These are phyloP conservation scores for Verticillium tricorpus DNA, from an alignment of 2,329 filamentous ascomycete genomes.

Conservation along the genomic window DNA sequence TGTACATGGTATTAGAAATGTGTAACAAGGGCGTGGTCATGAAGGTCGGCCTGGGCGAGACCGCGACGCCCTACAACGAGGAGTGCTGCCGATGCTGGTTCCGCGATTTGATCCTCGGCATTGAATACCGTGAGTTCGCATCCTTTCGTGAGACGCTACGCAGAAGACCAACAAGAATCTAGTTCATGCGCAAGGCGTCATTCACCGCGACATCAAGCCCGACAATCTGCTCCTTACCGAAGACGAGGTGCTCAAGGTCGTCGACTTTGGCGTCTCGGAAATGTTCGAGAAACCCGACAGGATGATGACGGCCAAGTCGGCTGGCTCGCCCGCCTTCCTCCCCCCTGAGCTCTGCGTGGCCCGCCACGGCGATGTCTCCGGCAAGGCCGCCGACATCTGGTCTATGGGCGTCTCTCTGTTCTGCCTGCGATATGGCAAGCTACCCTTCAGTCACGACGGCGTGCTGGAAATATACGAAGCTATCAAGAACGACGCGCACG, in stretches of 20 bases:
- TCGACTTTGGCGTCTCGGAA: conserved; percentile 98
- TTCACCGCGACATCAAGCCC: conserved; percentile 96
- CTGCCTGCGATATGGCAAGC: conserved; percentile 80
- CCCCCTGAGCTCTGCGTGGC: conserved; percentile 87
- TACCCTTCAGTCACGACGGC: conserved; percentile 77
- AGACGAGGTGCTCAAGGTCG: conserved; percentile 92
- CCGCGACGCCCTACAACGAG: conserved; percentile 74
- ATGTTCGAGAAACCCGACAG: conserved; percentile 80
- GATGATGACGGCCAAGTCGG: conserved; percentile 91
- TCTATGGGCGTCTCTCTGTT: conserved; percentile 96
- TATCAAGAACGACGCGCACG: conserved; percentile 67
- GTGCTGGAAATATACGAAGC: conserved; percentile 86
- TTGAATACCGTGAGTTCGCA: conserved; percentile 71
- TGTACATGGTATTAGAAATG: conserved; percentile 99
- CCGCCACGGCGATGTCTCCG: conserved; percentile 82
- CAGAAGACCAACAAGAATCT: conserved; percentile 6
- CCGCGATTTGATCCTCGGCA: conserved; percentile 86
- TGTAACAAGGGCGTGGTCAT: conserved; percentile 97
- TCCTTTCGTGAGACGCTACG: no score
- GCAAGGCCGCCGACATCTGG: conserved; percentile 92
- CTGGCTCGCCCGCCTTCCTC: conserved; percentile 90
- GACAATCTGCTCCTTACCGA: conserved; percentile 89
- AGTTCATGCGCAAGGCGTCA: conserved; percentile 92
- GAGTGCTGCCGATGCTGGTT: conserved; percentile 89
- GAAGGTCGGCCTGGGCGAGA: conserved; percentile 86